Percentiles rank a stretch among this genome's conserved stretches.
These are phyloP conservation scores for Pseudocercospora macadamiae DNA, from an alignment of 2,329 filamentous ascomycete species.

Conservation along the genomic window DNA sequence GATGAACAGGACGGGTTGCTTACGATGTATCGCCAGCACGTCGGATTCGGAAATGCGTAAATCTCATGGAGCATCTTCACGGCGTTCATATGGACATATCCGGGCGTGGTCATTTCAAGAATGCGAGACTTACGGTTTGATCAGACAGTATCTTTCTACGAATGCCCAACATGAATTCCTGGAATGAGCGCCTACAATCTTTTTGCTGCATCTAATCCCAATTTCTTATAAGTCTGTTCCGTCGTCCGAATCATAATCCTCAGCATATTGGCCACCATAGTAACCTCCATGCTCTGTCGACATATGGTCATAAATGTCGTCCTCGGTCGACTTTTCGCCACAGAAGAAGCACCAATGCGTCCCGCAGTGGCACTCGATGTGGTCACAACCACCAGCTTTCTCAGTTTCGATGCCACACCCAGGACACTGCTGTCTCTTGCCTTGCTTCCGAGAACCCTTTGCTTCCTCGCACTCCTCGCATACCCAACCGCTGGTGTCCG, in stretches of 20 bases:
- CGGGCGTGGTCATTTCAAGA: no score
- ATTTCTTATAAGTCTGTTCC: no score
- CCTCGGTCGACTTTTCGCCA: conserved; percentile 9
- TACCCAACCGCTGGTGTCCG: not conserved
- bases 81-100: no score
- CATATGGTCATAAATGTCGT: conserved; percentile 20
- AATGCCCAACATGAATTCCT: no score
- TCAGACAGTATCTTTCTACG: no score
- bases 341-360: conserved; percentile 22
- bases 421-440: conserved; percentile 6
- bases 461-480: conserved; percentile 15
- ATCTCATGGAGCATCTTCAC: no score
- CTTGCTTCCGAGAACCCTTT: not conserved
- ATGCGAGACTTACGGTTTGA: no score
- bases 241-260: conserved; percentile 15
- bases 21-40: no score
- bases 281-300: conserved; percentile 18
- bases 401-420: conserved; percentile 15
- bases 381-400: conserved; percentile 18
- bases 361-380: conserved; percentile 15
- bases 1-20: no score
- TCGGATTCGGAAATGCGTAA: no score
- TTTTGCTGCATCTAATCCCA: no score
- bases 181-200: no score
- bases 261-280: conserved; percentile 13